phyloP scores from a whole-genome alignment of 768 basidiomycete species.

The Tulasnella sp. region DNA sequence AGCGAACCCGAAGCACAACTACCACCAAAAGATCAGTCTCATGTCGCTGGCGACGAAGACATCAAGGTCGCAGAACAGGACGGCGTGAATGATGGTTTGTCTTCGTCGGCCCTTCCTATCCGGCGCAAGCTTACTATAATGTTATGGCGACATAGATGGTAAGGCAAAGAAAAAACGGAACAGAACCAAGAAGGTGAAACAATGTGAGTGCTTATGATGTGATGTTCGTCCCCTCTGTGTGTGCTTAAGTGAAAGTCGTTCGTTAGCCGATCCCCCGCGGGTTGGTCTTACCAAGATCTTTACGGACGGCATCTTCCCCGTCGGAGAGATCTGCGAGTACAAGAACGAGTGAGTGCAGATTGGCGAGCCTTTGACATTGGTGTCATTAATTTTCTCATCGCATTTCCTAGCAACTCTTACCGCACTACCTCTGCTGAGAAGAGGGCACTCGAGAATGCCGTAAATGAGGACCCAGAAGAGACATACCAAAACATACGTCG shows the following conservation, averaged over 20 bases:
- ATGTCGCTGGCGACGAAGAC: conserved; percentile 24
- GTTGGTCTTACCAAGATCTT: conserved; percentile 83
- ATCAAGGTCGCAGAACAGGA: conserved; percentile 26
- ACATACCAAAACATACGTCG: conserved; percentile 86
- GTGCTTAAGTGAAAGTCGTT: conserved; percentile 32
- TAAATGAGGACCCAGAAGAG: conserved; percentile 66
- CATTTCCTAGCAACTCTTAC: conserved; percentile 60
- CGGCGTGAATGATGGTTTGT: conserved; percentile 14
- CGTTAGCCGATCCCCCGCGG: conserved; percentile 82
- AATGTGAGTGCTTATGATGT: neutral
- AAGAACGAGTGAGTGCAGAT: conserved; percentile 65
- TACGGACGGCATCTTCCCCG: conserved; percentile 75
- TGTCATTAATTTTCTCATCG: neutral
- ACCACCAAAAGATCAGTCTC: conserved; percentile 12
- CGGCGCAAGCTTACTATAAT: neutral
- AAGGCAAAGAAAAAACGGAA: conserved; percentile 94
- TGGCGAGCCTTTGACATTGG: neutral
- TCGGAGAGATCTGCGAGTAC: conserved; percentile 87
- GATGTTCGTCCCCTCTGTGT: neutral
- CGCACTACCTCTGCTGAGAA: conserved; percentile 87
- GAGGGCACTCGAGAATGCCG: conserved; percentile 66
- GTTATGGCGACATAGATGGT: conserved; percentile 20
- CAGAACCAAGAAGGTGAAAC: conserved; percentile 58
- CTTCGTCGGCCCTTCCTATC: too few species aligned
- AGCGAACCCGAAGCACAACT: neutral